Evolutionary conservation across 805 yeast genomes (phyloP), one percentile per base, ranked within the genome.

Genomic region (Monosporozyma servazzii): DNA sequence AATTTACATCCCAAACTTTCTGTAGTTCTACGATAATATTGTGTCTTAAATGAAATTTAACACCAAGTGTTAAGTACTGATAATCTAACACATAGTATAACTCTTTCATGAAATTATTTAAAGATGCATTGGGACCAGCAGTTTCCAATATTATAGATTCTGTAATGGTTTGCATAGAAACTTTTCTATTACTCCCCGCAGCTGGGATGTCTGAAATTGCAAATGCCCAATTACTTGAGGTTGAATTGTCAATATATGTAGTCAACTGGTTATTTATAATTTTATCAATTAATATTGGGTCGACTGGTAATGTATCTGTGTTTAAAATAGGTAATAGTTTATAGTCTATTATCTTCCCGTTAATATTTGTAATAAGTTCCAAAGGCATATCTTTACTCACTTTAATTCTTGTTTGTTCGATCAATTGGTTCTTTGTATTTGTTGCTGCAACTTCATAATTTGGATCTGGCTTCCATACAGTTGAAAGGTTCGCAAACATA

Each of bases 161-260:
- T 54, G 83, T 74, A 11, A 87, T 75, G 17, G 86, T 77, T 63
- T 88, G 95, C 53, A 77, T 80, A 23, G 75, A 76, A 50, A 77
- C 82, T 64, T 77, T 76, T 60, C 78, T 75, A 41, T 55, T 60
- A 68, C 74, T 77, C 3, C 91, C 91, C 9, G 88, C 90, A 6
- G 82, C 78, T 1, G 93, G 93, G 11, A 86, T 82, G 66, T 86
- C 95, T 5, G 79, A 71, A 25, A 81, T 72, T 57, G 79, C 85
- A 7, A 86, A 59, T 0, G 82, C 75, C 91, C 90, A 86, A 6
- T 62, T 45, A 3, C 39, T n/a, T 2, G 21, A 17, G 25, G 27
- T 9, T n/a, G 17, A 15, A 27, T 13, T 15, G n/a, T 27, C n/a
- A 5, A 27, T 27, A 8, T 29, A 41, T 21, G 44, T 41, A 3